Evolutionary conservation across 1,284 basidiomycete species (phyloP), one percentile per base, ranked within the genome.

Genomic region (Ustilago hordei): DNA sequence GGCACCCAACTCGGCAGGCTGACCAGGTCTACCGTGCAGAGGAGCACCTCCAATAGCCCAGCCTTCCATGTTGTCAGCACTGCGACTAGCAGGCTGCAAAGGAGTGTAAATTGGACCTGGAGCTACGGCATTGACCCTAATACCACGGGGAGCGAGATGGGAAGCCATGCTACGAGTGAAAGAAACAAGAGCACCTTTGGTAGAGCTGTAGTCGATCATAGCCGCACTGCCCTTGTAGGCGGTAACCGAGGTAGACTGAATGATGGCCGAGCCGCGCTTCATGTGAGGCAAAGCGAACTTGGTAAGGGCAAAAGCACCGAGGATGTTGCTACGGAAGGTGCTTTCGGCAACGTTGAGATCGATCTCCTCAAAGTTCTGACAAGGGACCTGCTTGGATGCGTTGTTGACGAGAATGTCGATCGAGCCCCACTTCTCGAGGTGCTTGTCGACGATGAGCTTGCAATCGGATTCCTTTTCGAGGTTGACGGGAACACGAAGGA

Each of bases 231-330:
- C 87, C 69, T 89, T 88, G 86, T 90, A 91, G 3, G 90, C 90
- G 0, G 90, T 90, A 34, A 92, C 90, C 11, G 89, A 90, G 7
- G 90, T 88, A 8, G 90, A 90, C 85, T 91, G 91, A 87, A 92
- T 90, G 83, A 92, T 91, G 36, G 87, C 87, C 2, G 88, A 87
- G 3, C 91, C 91, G 41, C 90, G 88, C 75, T 89, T 89, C 86
- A 91, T 88, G 86, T 91, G 89, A 17, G 91, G 90, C 8, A 90
- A 79, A 6, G 90, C 89, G 64, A 86, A 81, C 62, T 84, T 78
- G 69, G 69, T 76, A 34, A 84, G 60, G 8, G 74, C 74, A 64
- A 81, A 76, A 8, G 64, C 64, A 41, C 73, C 80, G 2, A 82
- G 63, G 8, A 81, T 65, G 62, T 83, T 83, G 66, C 73, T 74